A percentile compares a stretch with the other conserved stretches of the same genome.
Conservation (phyloP, 208 protist genomes). For the Endotrypanum monterogeii region DNA sequence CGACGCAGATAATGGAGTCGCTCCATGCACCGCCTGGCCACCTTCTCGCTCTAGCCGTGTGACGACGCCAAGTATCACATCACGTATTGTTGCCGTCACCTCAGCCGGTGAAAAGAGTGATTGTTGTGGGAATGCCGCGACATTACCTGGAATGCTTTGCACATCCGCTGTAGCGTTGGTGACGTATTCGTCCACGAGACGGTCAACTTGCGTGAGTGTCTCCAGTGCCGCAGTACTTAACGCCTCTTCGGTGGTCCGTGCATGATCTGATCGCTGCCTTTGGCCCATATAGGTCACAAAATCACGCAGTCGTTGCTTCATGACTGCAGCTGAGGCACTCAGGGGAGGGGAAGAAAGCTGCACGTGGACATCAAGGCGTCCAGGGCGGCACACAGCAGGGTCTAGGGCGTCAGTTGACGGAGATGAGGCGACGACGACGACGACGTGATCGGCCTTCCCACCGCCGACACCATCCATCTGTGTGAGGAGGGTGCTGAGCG, state of each 20-base stretch:
- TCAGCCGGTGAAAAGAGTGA: slow-evolving; percentile 13
- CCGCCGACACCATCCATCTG: slow-evolving; percentile 90
- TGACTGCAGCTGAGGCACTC: slow-evolving; percentile 6
- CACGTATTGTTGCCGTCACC: slow-evolving; percentile 14
- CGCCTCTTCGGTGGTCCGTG: neutral
- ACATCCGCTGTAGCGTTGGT: neutral
- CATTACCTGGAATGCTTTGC: neutral
- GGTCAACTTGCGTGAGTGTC: neutral
- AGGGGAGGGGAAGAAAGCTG: slow-evolving; percentile 33
- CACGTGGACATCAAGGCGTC: slow-evolving; percentile 87
- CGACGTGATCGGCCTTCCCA: slow-evolving; percentile 27
- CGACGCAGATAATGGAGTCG: neutral
- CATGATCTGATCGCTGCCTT: neutral
- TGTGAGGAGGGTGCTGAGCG: slow-evolving; percentile 89
- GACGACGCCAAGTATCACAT: slow-evolving; percentile 14
- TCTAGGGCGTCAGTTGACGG: slow-evolving; percentile 68
- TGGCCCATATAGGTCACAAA: slow-evolving; percentile 10
- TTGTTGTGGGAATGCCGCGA: neutral
- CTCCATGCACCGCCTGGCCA: neutral
- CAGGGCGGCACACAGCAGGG: slow-evolving; percentile 81
- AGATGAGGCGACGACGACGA: slow-evolving; percentile 86
- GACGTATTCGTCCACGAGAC: slow-evolving; percentile 13
- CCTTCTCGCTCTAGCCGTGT: neutral
- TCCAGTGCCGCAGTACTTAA: neutral
- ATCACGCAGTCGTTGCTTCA: slow-evolving; percentile 25